phyloP scores from a whole-genome alignment of 83 land plant species.

The Isoetes engelmannii region DNA sequence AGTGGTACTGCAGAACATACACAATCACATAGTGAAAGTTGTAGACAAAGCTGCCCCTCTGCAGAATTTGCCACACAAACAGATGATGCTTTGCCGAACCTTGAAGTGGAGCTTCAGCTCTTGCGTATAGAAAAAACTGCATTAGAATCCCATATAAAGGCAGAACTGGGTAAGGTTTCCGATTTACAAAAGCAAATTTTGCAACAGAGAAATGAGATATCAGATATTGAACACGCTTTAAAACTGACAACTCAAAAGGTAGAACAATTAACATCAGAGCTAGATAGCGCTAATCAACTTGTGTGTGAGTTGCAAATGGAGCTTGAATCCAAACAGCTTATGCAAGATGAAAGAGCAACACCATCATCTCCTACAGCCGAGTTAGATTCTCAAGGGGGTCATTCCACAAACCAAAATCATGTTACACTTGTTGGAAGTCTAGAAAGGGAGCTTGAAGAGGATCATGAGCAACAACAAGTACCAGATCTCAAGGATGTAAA shows the following conservation, averaged over 20 bases:
- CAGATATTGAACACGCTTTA: neutral
- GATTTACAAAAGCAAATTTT: neutral
- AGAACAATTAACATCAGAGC: neutral
- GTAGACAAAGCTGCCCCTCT: neutral
- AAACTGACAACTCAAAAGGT: neutral
- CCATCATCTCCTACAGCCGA: too few relatives aligned
- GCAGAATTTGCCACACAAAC: neutral
- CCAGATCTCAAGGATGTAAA: too few relatives aligned
- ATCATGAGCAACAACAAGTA: neutral
- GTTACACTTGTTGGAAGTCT: neutral
- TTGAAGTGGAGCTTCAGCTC: constrained; percentile 14
- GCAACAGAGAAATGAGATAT: constrained; percentile 11
- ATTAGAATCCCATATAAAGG: constrained; percentile 1
- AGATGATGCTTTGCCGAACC: neutral
- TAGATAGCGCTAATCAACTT: constrained; percentile 4
- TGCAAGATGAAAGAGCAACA: too few relatives aligned
- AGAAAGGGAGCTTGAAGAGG: constrained; percentile 10
- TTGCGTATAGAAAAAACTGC: neutral
- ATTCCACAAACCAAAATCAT: too few relatives aligned
- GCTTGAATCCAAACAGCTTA: neutral
- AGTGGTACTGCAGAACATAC: neutral
- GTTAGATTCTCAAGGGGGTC: too few relatives aligned
- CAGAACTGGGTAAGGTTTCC: neutral
- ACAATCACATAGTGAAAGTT: neutral
- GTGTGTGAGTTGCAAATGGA: constrained; percentile 4